Percentiles rank a stretch among this genome's conserved stretches.
phyloP scores from a whole-genome alignment of 176 grass and related monocot genomes.

The Coix lacrymajobi region DNA sequence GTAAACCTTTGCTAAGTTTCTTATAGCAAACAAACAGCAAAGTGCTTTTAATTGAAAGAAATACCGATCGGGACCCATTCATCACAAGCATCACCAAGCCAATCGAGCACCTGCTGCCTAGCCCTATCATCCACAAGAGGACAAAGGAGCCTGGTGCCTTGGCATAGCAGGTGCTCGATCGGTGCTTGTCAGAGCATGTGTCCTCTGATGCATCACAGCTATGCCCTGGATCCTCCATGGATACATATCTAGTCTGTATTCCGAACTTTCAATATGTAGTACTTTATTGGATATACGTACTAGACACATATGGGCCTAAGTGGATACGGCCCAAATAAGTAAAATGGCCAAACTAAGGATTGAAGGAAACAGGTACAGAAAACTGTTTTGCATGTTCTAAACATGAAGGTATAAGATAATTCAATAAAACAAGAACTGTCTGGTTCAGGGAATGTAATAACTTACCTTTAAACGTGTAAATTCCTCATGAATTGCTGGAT shows the following conservation, averaged over 20 bases:
- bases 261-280: background rate
- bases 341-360: background rate
- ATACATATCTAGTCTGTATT: background rate
- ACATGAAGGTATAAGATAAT: slow-evolving; percentile 8
- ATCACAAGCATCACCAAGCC: background rate
- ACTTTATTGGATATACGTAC: background rate
- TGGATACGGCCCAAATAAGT: background rate
- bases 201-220: background rate
- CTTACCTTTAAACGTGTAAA: slow-evolving; percentile 90
- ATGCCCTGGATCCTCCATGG: background rate
- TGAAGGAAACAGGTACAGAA: background rate
- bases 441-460: background rate
- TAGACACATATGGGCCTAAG: background rate
- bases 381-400: background rate
- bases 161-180: background rate
- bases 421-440: background rate
- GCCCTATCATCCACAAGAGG: background rate
- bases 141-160: background rate
- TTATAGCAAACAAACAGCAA: background rate
- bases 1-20: background rate
- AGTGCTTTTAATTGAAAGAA: background rate
- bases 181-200: background rate
- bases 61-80: background rate
- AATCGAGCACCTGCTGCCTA: background rate
- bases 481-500: slow-evolving; percentile 98